These are phyloP conservation scores for Penicillium sp. DNA, from an alignment of 2,329 filamentous ascomycete species.

Conservation along the genomic window DNA sequence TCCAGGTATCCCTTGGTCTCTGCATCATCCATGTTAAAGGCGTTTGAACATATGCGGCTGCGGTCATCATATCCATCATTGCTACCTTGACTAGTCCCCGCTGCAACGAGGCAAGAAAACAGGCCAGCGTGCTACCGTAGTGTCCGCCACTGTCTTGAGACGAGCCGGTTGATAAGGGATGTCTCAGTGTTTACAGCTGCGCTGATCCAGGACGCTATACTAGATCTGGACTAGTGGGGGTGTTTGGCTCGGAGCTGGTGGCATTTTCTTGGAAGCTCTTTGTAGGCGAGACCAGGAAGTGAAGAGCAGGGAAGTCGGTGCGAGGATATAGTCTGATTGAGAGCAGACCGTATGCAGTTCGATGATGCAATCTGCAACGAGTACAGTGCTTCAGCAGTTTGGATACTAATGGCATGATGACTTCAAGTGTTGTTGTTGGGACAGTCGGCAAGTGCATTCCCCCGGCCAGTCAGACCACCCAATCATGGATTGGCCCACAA, in stretches of 20 bases:
- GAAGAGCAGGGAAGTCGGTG: not conserved
- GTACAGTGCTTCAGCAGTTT: not conserved
- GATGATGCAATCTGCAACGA: too few species aligned
- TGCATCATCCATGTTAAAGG: not conserved
- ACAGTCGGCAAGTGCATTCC: not conserved
- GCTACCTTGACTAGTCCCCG: constrained; percentile 5
- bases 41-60: not conserved
- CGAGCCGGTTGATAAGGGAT: constrained; percentile 11
- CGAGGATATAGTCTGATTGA: not conserved
- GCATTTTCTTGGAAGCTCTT: not conserved
- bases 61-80: constrained; percentile 8
- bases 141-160: not conserved
- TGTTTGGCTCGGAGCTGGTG: constrained; percentile 14
- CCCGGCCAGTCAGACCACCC: not conserved
- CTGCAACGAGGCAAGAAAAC: constrained; percentile 7
- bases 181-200: constrained; percentile 19
- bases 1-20: not conserved
- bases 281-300: not conserved
- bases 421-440: too few species aligned
- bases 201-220: constrained; percentile 18
- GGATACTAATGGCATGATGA: not conserved
- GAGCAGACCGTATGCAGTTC: not conserved
- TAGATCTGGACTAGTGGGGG: constrained; percentile 12
- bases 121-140: not conserved
- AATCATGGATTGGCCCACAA: not conserved